These are phyloP conservation scores for Combretum micranthum DNA, from an alignment of 345 rosid genomes.

Conservation along the genomic window DNA sequence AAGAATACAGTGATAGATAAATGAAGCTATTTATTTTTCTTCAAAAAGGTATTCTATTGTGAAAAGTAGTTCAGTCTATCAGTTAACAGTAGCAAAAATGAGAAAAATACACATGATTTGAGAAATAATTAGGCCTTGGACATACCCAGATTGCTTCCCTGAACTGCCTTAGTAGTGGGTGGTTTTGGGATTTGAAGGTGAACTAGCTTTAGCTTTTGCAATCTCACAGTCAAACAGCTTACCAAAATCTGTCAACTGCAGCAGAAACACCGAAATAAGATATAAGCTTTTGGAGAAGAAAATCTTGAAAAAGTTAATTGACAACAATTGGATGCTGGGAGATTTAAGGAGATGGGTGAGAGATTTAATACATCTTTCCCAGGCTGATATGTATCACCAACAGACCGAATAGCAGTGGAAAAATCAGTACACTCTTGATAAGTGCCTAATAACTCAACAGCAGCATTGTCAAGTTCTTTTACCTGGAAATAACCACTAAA, in stretches of 20 bases:
- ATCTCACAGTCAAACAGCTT: conserved; percentile 59
- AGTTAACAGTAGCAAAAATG: too few species aligned
- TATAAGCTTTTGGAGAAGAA: neutral
- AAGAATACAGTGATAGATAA: neutral
- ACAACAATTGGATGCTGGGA: neutral
- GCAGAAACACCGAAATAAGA: conserved; percentile 13
- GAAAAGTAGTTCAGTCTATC: too few species aligned
- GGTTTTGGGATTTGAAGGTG: conserved; percentile 39
- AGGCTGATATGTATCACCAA: conserved; percentile 59
- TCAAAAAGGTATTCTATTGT: too few species aligned
- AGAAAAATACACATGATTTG: too few species aligned
- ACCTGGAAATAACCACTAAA: conserved; percentile 31
- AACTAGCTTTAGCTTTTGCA: conserved; percentile 35
- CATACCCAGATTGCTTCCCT: conserved; percentile 83
- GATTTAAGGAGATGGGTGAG: neutral
- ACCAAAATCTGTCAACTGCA: conserved; percentile 71
- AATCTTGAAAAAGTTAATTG: neutral
- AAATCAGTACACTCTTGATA: conserved; percentile 37
- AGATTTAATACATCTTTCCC: conserved; percentile 36
- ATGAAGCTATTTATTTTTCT: too few species aligned
- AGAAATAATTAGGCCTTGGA: too few species aligned
- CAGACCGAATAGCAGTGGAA: conserved; percentile 52
- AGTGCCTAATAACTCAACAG: conserved; percentile 44
- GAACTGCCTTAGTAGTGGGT: conserved; percentile 58
- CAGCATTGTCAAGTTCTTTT: conserved; percentile 63